Percentiles rank a stretch among this genome's conserved stretches.
These are phyloP conservation scores for Cutaneotrichosporon sp. DNA, from an alignment of 1,284 basidiomycete species.

Conservation along the genomic window DNA sequence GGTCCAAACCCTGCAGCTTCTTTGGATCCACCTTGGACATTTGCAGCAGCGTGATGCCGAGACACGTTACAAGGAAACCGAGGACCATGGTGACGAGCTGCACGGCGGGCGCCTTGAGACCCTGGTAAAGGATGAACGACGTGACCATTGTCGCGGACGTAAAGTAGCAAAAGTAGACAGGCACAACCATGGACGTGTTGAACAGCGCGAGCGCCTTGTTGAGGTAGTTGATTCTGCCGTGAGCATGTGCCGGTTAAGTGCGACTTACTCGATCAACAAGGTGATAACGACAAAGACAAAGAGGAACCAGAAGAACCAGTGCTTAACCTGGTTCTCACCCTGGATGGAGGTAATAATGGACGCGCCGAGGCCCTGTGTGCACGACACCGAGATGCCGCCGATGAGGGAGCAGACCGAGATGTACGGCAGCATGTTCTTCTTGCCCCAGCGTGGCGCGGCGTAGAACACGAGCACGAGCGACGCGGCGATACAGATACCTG, in stretches of 20 bases:
- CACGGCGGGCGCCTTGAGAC: slow-evolving; percentile 66
- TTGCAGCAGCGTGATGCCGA: slow-evolving; percentile 87
- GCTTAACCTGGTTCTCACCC: slow-evolving; percentile 47
- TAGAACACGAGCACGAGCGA: slow-evolving; percentile 38
- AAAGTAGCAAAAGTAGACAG: slow-evolving; percentile 61
- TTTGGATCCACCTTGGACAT: slow-evolving; percentile 69
- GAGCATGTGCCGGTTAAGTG: not conserved
- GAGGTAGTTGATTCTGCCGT: slow-evolving; percentile 76
- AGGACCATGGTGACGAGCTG: slow-evolving; percentile 83
- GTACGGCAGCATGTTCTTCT: slow-evolving; percentile 92
- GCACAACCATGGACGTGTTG: slow-evolving; percentile 79
- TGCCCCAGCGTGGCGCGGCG: slow-evolving; percentile 63
- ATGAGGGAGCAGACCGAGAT: slow-evolving; percentile 92
- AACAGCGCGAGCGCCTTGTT: slow-evolving; percentile 95
- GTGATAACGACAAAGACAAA: slow-evolving; percentile 79
- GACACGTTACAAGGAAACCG: slow-evolving; percentile 65
- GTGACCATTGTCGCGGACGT: slow-evolving; percentile 85
- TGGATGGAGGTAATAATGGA: slow-evolving; percentile 78
- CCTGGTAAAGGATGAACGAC: slow-evolving; percentile 83
- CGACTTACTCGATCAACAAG: slow-evolving; percentile 46
- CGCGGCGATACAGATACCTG: slow-evolving; percentile 29
- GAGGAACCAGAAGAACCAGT: slow-evolving; percentile 81
- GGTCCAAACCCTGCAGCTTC: slow-evolving; percentile 65
- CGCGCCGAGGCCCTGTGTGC: slow-evolving; percentile 87
- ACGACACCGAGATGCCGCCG: slow-evolving; percentile 91